Conservation (phyloP, 148 eudicot species). For the Silene latifolia region DNA sequence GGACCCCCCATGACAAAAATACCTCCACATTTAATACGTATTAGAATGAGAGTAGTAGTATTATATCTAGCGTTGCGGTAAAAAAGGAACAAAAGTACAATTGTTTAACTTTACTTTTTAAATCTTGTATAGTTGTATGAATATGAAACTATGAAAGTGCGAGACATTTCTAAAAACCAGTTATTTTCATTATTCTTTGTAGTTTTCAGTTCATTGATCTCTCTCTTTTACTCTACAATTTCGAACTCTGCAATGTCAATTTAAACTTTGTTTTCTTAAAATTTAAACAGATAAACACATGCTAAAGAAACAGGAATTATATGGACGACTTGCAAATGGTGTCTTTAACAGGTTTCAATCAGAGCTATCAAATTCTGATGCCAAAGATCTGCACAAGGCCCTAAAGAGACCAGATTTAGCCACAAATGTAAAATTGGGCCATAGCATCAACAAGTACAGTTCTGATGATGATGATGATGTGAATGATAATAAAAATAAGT, state of each 20-base stretch:
- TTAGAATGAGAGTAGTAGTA: no score
- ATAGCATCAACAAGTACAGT: conserved; percentile 34
- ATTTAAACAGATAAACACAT: conserved; percentile 21
- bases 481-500: conserved; percentile 49
- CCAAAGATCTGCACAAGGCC: conserved; percentile 26
- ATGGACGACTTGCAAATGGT: conserved; percentile 38
- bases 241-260: not conserved
- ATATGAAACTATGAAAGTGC: no score
- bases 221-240: no score
- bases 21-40: no score
- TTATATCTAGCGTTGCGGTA: no score
- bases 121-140: no score
- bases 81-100: no score
- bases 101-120: no score
- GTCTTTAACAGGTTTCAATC: conserved; percentile 45
- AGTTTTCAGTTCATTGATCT: not conserved
- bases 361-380: conserved; percentile 40
- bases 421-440: conserved; percentile 24
- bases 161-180: not conserved
- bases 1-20: no score
- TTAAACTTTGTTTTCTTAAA: not conserved
- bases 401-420: conserved; percentile 30
- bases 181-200: not conserved
- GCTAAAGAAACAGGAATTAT: conserved; percentile 36
- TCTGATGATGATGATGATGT: conserved; percentile 63